phyloP scores from a whole-genome alignment of 1,284 basidiomycete species.

The Leccinum solheimii region DNA sequence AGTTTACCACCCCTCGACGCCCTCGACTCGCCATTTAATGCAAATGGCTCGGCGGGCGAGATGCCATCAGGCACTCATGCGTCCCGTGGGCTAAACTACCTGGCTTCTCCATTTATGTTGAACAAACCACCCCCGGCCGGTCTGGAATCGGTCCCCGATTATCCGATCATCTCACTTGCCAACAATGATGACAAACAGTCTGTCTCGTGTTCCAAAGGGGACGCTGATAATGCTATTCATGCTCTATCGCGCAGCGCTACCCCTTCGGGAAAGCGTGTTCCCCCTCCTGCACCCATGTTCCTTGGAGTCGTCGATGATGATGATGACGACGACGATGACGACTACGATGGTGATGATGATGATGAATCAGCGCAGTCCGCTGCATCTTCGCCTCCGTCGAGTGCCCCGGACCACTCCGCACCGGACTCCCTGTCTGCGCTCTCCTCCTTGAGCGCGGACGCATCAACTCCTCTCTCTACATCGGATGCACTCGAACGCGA shows the following conservation, averaged over 20 bases:
- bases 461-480: conserved; percentile 10
- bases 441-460: neutral
- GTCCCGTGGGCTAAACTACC: conserved; percentile 8
- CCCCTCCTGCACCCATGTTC: conserved; percentile 1
- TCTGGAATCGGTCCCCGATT: neutral
- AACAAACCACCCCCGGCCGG: conserved; percentile 3
- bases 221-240: neutral
- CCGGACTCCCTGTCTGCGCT: conserved; percentile 1
- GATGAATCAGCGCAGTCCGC: conserved; percentile 9
- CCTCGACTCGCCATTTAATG: conserved; percentile 11
- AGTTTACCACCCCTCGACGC: conserved; percentile 15
- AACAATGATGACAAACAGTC: conserved; percentile 7
- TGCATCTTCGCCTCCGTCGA: conserved; percentile 8
- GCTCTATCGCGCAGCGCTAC: neutral
- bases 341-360: neutral
- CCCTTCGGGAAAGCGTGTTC: conserved; percentile 5
- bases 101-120: conserved; percentile 20
- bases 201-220: neutral
- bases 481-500: conserved; percentile 5
- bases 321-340: neutral
- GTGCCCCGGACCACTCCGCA: conserved; percentile 2
- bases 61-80: neutral
- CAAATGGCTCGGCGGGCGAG: conserved; percentile 10
- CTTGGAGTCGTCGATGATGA: neutral
- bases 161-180: neutral